A percentile compares a stretch with the other conserved stretches of the same genome.
Evolutionary conservation across 352 stramenopile species (phyloP).

Genomic region (Phytopythium cucurbitacearum): DNA sequence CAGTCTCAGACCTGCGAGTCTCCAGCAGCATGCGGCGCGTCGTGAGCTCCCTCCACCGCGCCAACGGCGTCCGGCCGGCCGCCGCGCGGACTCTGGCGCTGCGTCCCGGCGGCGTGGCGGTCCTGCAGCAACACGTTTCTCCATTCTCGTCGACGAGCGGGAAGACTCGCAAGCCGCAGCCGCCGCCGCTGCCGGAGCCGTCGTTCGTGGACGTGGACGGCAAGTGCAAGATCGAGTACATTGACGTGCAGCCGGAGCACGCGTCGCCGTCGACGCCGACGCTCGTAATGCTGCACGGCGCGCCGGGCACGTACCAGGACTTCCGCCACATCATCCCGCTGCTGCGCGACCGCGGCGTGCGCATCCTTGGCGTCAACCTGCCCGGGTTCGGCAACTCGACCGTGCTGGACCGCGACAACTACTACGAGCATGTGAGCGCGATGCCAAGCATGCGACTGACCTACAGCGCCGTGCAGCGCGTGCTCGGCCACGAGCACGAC

Average conservation of each 20-base stretch:
- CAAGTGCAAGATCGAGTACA: conserved; percentile 46
- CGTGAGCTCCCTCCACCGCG: no score
- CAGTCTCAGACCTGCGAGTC: no score
- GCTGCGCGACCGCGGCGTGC: conserved; percentile 31
- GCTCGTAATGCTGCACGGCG: conserved; percentile 61
- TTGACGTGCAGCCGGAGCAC: conserved; percentile 20
- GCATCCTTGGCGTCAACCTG: conserved; percentile 58
- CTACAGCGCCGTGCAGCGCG: conserved; percentile 32
- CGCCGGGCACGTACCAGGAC: conserved; percentile 56
- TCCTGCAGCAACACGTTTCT: background rate
- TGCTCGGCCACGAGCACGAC: conserved; percentile 18
- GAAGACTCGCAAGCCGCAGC: conserved; percentile 7
- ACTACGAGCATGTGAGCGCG: conserved; percentile 32
- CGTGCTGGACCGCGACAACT: conserved; percentile 31
- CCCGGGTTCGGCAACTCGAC: conserved; percentile 49
- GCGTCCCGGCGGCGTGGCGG: background rate
- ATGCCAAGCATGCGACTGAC: conserved; percentile 27
- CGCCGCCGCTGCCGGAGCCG: conserved; percentile 20
- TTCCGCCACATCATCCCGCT: conserved; percentile 62
- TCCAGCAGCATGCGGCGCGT: no score
- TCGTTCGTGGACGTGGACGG: conserved; percentile 22
- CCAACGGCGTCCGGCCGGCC: no score
- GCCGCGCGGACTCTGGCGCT: background rate
- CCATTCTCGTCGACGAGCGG: conserved; percentile 2
- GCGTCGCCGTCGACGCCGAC: conserved; percentile 17